phyloP scores from a whole-genome alignment of 2,329 filamentous ascomycete species.

The Sarocladiaceae sp. region DNA sequence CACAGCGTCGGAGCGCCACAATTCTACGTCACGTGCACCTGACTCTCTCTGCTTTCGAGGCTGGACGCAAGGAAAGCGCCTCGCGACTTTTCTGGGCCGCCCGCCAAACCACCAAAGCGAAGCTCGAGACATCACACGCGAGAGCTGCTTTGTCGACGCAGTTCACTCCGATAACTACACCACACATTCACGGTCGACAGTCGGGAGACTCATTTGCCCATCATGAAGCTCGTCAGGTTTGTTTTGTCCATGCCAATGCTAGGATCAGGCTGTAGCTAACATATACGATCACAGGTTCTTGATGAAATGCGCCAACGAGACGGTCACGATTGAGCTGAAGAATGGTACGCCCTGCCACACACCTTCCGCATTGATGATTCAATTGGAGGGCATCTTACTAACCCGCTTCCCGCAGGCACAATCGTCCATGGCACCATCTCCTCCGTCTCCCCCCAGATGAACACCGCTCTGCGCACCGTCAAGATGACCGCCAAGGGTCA shows the following conservation, averaged over 20 bases:
- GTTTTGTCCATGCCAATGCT: slow-evolving; percentile 21
- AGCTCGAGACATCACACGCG: neutral
- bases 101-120: slow-evolving; percentile 2
- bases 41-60: neutral
- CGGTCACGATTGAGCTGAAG: slow-evolving; percentile 96
- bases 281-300: slow-evolving; percentile 80
- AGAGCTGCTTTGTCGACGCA: neutral
- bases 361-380: neutral
- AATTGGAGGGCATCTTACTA: slow-evolving; percentile 2
- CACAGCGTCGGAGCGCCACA: neutral
- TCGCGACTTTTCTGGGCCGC: slow-evolving; percentile 6
- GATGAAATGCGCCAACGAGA: slow-evolving; percentile 99
- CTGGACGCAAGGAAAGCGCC: neutral
- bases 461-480: slow-evolving; percentile 89
- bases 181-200: neutral
- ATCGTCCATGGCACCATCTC: slow-evolving; percentile 97
- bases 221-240: slow-evolving; percentile 97
- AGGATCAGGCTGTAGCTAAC: too few relatives aligned
- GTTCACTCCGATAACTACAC: slow-evolving; percentile 5
- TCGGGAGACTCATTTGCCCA: slow-evolving; percentile 28
- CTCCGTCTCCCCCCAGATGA: slow-evolving; percentile 97
- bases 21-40: slow-evolving; percentile 1
- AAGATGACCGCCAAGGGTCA: slow-evolving; percentile 93
- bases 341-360: slow-evolving; percentile 62
- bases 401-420: slow-evolving; percentile 57